Percentiles rank a stretch among this genome's conserved stretches.
phyloP scores from a whole-genome alignment of 169 alveolate genomes.

The Amoebophrya sp. region DNA sequence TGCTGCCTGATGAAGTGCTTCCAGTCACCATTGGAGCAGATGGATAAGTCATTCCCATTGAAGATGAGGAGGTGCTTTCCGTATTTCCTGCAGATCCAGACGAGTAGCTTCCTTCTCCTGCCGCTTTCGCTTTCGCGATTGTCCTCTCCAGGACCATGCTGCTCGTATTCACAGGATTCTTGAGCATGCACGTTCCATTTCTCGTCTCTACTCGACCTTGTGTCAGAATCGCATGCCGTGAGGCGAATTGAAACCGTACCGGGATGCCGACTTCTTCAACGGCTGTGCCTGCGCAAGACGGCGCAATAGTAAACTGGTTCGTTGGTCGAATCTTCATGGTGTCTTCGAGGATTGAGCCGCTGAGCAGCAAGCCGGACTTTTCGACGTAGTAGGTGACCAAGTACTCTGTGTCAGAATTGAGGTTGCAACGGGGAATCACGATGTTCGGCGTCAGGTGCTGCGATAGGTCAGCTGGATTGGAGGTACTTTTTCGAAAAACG shows the following conservation, averaged over 20 bases:
- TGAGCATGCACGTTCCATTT: background rate
- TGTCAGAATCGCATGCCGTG: background rate
- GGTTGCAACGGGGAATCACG: background rate
- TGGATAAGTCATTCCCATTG: too few species aligned
- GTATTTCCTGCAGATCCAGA: background rate
- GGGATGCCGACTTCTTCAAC: background rate
- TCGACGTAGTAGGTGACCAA: background rate
- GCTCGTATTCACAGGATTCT: background rate
- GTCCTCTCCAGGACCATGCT: background rate
- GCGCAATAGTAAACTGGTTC: background rate
- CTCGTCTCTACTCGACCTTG: background rate
- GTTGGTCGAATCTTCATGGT: background rate
- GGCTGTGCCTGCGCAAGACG: background rate
- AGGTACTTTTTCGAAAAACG: too few species aligned
- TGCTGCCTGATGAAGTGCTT: background rate
- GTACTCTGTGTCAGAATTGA: background rate
- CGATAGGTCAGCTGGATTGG: too few species aligned
- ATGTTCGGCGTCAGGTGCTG: too few species aligned
- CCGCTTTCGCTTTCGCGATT: background rate
- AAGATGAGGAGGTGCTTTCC: background rate
- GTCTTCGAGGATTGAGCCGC: background rate
- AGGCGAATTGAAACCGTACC: background rate
- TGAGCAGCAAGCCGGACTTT: background rate
- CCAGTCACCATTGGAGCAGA: too few species aligned
- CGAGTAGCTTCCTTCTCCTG: background rate